Base-by-base conservation (phyloP, 73 alveolate genomes). In the Stentor roeselii region DNA sequence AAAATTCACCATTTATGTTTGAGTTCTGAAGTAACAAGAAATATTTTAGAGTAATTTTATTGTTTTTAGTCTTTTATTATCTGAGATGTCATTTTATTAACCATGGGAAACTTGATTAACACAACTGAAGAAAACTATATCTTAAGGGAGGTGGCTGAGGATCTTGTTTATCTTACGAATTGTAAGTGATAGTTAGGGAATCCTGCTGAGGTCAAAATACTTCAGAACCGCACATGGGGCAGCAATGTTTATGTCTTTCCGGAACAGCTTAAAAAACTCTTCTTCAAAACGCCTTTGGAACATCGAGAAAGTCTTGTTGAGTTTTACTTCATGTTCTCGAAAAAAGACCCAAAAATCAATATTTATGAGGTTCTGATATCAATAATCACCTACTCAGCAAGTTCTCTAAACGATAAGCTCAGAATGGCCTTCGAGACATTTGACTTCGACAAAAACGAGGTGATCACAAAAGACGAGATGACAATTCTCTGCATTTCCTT, bases 391-490 rank as follows among this genome's bases (percentile, higher is more conserved):
- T 67, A 67, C 41, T 21, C 41, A 21, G 42, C 2, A 21, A 30
- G n/a, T 21, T 15, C n/a, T 21, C 14, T 67, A 67, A 34, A 67
- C 14, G 80, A 67, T 21, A 67, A 67, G 34, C 21, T 34, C 27
- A n/a, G 34, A 67, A 21, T 67, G n/a, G 42, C 80, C 11, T 21
- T 67, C 27, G n/a, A 67, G 1, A 34, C 34, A 21, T 67, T 67
- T 2, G 80, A 67, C 34, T 32, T 67, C 27, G 80, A 67, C 41
- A 40, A 40, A n/a, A 67, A 32, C 37, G 34, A 67, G 37, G n/a
- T 21, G 27, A 1, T 67, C 27, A 67, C 80, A n/a, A 67, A 67
- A 32, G 80, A 67, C 34, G 80, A 67, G 80, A 32, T 67, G 41
- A 11, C 34, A 2, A 21, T 67, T 21, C 14, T 67, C 42, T 67